phyloP scores from a whole-genome alignment of 1,139 yeast species.

The Cylindricascospora bacillispora region DNA sequence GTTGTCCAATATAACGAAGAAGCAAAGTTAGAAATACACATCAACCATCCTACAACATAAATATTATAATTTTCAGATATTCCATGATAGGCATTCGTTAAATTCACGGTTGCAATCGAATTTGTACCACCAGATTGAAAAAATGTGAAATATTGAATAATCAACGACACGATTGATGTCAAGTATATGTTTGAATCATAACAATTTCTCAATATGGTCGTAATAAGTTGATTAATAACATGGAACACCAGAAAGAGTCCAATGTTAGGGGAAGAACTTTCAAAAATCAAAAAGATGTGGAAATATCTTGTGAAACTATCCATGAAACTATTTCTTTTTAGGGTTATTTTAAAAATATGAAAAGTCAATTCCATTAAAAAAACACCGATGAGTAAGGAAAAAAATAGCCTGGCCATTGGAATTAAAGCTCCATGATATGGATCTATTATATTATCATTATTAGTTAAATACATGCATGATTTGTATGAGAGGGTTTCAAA shows the following conservation, averaged over 20 bases:
- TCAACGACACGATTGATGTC: constrained; percentile 16
- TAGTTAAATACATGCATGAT: no score
- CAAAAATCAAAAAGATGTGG: constrained; percentile 52
- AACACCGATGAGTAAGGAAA: constrained; percentile 18
- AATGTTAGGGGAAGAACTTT: constrained; percentile 53
- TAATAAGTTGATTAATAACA: constrained; percentile 15
- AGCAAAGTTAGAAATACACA: constrained; percentile 72
- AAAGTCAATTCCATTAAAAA: constrained; percentile 23
- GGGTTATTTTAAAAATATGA: constrained; percentile 4
- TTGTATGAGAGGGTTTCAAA: no score
- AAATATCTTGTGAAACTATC: constrained; percentile 32
- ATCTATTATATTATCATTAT: constrained; percentile 5
- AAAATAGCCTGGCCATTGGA: constrained; percentile 25
- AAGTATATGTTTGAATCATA: constrained; percentile 7
- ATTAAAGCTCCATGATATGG: constrained; percentile 16
- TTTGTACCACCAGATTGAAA: constrained; percentile 87
- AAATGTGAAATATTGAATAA: constrained; percentile 63
- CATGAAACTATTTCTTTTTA: constrained; percentile 4
- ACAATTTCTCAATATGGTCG: constrained; percentile 5
- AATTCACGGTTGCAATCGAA: constrained; percentile 79
- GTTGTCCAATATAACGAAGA: constrained; percentile 79
- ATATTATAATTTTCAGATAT: constrained; percentile 52
- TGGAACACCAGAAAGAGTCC: constrained; percentile 54
- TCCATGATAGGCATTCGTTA: constrained; percentile 89
- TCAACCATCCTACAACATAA: constrained; percentile 60